Evolutionary conservation across 306 rosid genomes (phyloP), one percentile per base, ranked within the genome.

Genomic region (Adenanthera pavonina): DNA sequence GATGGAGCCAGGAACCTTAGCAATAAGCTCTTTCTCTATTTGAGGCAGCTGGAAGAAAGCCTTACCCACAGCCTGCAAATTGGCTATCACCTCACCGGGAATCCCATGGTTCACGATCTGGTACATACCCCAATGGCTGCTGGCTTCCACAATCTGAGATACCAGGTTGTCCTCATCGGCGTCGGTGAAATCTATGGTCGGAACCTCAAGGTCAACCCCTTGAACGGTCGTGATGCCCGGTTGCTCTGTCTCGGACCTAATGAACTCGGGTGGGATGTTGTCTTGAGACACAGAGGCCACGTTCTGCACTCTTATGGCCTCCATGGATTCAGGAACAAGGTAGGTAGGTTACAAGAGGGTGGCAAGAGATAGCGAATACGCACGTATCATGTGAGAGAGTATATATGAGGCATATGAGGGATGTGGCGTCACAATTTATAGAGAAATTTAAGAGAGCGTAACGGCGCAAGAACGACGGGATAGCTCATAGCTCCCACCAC

Each of bases 41-140:
- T 52, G 91, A 0, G 95, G 87, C 0, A 94, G 86, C 65, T 86
- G 84, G 40, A 94, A 94, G 72, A 94, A 94, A 8, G 54, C 83
- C 80, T 78, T 86, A 0, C 98, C 98, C 5, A 83, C 93, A 19
- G 38, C 80, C 25, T 91, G 98, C 70, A 94, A 60, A 4, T 81
- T 82, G 6, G 13, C 69, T 25, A 94, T 91, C 2, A 81, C 87
- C 2, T 89, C 80, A 4, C 14, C 59, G 1, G 98, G 97, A 40
- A 94, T 88, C 5, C 77, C 83, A 51, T 92, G 97, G 89, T 94
- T 94, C 82, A 91, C 89, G 38, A 92, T 72, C 54, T 94, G 98
- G 73, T 85, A 91, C 93, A 94, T 92, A 0, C 98, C 98, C 96
- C 97, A 91, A 0, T 87, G 72, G 2, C 71, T 66, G 69, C 86